These are phyloP conservation scores for Rosa hybrid DNA, from an alignment of 331 rosid genomes.

Conservation along the genomic window DNA sequence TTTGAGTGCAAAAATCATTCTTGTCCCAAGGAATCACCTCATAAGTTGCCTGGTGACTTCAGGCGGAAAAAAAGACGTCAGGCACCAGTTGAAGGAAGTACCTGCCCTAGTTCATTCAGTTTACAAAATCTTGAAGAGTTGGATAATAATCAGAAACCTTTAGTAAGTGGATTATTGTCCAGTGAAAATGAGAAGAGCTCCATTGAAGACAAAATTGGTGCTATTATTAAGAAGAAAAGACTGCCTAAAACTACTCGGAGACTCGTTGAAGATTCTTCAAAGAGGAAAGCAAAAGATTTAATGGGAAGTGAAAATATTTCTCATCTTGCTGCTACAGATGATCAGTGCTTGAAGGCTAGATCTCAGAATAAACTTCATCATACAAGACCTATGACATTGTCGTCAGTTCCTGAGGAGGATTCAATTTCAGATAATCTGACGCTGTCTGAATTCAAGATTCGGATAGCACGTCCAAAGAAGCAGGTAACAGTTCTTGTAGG, in stretches of 20 bases:
- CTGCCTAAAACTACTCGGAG: constrained; percentile 76
- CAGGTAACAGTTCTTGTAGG: constrained; percentile 43
- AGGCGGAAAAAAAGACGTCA: constrained; percentile 51
- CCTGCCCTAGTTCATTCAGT: constrained; percentile 45
- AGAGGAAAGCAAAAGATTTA: constrained; percentile 35
- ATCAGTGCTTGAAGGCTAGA: constrained; percentile 30
- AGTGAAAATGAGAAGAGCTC: constrained; percentile 43
- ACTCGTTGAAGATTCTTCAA: constrained; percentile 73
- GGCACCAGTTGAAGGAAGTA: constrained; percentile 47
- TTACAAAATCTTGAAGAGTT: constrained; percentile 35
- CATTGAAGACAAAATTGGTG: constrained; percentile 44
- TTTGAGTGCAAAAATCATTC: constrained; percentile 54
- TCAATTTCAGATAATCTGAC: constrained; percentile 38
- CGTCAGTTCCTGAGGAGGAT: constrained; percentile 46
- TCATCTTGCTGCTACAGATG: constrained; percentile 36
- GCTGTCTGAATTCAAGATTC: constrained; percentile 44
- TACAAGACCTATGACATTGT: constrained; percentile 37
- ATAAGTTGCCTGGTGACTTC: constrained; percentile 41
- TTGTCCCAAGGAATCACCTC: constrained; percentile 40
- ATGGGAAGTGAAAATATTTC: constrained; percentile 47
- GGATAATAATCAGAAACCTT: constrained; percentile 41
- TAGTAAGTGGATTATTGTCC: constrained; percentile 41
- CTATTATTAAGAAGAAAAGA: constrained; percentile 60
- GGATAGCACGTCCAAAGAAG: constrained; percentile 56
- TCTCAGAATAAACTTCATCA: constrained; percentile 42